Evolutionary conservation across 495 filamentous ascomycete species (phyloP), one percentile per base, ranked within the genome.

Genomic region (Oidiodendron maius): DNA sequence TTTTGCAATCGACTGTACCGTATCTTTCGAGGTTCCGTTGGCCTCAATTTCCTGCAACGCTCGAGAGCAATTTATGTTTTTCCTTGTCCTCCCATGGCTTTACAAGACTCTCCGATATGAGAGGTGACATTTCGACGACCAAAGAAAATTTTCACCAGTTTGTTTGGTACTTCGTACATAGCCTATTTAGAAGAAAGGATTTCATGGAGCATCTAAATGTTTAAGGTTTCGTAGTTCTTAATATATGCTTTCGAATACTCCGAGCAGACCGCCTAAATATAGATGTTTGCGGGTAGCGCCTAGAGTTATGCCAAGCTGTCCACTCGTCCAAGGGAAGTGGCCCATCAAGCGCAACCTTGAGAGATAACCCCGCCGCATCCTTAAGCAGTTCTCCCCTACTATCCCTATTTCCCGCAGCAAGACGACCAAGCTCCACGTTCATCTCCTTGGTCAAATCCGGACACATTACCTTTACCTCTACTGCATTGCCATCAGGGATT

Each of bases 271-370:
- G 9, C 40, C 16, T 42, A 23, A 25, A 42, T 42, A 42, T 3
- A 25, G 40, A 25, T 42, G 4, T 42, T 42, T 24, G 21, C 40
- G 26, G 21, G 20, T 17, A 22, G 18, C 16, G 15, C 21, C 40
- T 2, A 42, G 40, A 9, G 21, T 46, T 21, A 6, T 22, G 26
- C 49, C 23, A 52, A 46, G 26, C 24, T 18, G 28, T 32, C 28
- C n/a, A 32, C n/a, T 32, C 28, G n/a, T 32, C 28, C n/a, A 32
- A 32, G n/a, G 28, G 28, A 32, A 32, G 28, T 32, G n/a, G 28
- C n/a, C 28, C n/a, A 32, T 32, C n/a, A 32, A 32, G 28, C n/a
- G 28, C n/a, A 32, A 32, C 28, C 28, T 32, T 32, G n/a, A 52
- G 49, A 18, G 28, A 32, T 32, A 32, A 32, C n/a, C 28, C n/a